Evolutionary conservation across 208 protist species (phyloP), one percentile per base, ranked within the genome.

Genomic region (Porcisia hertigi): DNA sequence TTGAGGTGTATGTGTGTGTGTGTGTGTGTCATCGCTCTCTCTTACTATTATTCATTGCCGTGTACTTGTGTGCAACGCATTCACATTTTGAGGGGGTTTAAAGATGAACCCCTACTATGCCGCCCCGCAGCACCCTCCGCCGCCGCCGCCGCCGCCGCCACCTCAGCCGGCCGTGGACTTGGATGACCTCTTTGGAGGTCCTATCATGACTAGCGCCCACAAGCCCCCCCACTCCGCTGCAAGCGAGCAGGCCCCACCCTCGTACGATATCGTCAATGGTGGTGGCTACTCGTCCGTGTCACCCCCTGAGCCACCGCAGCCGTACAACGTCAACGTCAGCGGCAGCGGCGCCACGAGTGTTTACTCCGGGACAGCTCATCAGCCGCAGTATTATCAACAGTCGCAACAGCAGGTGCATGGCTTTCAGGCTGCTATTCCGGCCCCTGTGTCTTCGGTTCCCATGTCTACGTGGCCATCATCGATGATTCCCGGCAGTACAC

Each of bases 141-240:
- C 58, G 52, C 69, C 25, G 36, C 75, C 39, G 62, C 71, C 23
- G 39, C 58, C 39, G 25, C 75, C 14, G 39, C 81, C 41, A 59
- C 55, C 53, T 43, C 79, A 47, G 52, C 69, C 71, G 0, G 23
- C 77, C 5, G 80, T 91, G 30, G 80, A 92, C 70, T 66, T 95
- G 62, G 91, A 95, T 69, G 88, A 92, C 52, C 82, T 95, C n/a
- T 95, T 95, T 72, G 91, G 88, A 52, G 77, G 76, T 20, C 72
- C 83, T 20, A 60, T 78, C 65, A 45, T 75, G 71, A 25, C 76
- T 58, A 71, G 55, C 77, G 25, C 25, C 8, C 65, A 57, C 2
- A 71, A 55, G 65, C 65, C 47, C 9, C 14, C 16, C 18, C 36
- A 57, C 69, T 9, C 36, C 1, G 20, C 20, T 72, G 18, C 49